These are phyloP conservation scores for Solanum corneliomulleri DNA, from an alignment of 257 asterid genomes.

Conservation along the genomic window DNA sequence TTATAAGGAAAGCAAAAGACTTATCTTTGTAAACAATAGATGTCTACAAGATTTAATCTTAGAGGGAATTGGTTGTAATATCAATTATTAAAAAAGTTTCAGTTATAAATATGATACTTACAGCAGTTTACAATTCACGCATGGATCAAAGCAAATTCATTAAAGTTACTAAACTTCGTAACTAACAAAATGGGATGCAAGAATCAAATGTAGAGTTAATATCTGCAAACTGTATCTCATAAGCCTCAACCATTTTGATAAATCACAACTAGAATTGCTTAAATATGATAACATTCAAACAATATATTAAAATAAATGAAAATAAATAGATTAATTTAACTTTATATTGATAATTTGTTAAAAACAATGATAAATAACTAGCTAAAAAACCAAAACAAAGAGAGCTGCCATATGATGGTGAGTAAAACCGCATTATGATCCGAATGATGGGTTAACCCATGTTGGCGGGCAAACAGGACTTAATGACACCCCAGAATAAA, in stretches of 20 bases:
- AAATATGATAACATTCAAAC: not conserved
- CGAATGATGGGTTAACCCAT: not conserved
- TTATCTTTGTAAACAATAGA: too few relatives aligned
- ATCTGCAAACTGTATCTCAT: too few relatives aligned
- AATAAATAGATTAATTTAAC: not conserved
- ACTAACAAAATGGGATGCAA: not conserved
- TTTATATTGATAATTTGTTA: not conserved
- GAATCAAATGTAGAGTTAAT: not conserved
- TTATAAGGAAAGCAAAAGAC: too few relatives aligned
- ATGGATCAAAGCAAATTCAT: too few relatives aligned
- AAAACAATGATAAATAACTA: too few relatives aligned
- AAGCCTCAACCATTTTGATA: not conserved
- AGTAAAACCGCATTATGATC: not conserved
- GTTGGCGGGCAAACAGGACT: not conserved
- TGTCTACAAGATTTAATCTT: too few relatives aligned
- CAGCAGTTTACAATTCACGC: too few relatives aligned
- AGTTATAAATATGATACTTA: too few relatives aligned
- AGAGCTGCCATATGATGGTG: not conserved
- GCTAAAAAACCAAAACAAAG: not conserved
- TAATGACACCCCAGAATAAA: not conserved
- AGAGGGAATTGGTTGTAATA: too few relatives aligned
- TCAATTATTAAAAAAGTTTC: too few relatives aligned
- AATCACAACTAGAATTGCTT: not conserved
- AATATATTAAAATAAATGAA: not conserved
- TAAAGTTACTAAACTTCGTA: too few relatives aligned